These are phyloP conservation scores for Ulota crispa DNA, from an alignment of 225 moss, liverwort and hornwort species.

Conservation along the genomic window DNA sequence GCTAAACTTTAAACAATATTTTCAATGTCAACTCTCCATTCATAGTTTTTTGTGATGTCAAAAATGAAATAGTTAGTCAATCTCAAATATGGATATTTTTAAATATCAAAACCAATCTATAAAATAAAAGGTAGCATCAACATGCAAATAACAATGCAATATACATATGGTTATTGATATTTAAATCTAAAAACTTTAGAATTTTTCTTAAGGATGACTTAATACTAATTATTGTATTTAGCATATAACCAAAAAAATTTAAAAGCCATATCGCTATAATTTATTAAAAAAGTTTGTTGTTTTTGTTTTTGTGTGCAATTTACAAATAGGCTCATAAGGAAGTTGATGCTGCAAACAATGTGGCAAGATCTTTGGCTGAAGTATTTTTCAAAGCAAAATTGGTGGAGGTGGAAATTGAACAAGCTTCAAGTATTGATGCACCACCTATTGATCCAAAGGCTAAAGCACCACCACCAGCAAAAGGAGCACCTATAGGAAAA, in stretches of 20 bases:
- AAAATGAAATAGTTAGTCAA: not conserved
- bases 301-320: too few species aligned
- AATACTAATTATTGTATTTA: not conserved
- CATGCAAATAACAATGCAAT: too few species aligned
- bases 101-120: not conserved
- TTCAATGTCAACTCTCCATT: too few species aligned
- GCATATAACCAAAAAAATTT: too few species aligned
- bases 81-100: not conserved
- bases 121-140: too few species aligned
- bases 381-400: slow-evolving; percentile 61
- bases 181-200: too few species aligned
- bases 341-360: slow-evolving; percentile 38
- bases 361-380: slow-evolving; percentile 56
- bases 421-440: not conserved
- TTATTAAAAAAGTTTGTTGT: too few species aligned
- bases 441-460: not conserved
- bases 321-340: slow-evolving; percentile 35
- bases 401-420: slow-evolving; percentile 51
- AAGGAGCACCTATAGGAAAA: not conserved
- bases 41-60: too few species aligned
- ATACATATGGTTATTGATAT: too few species aligned
- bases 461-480: not conserved
- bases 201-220: too few species aligned
- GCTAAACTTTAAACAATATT: too few species aligned
- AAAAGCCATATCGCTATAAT: too few species aligned